Evolutionary conservation across 768 basidiomycete species (phyloP).

Genomic region (Trametes villosa): DNA sequence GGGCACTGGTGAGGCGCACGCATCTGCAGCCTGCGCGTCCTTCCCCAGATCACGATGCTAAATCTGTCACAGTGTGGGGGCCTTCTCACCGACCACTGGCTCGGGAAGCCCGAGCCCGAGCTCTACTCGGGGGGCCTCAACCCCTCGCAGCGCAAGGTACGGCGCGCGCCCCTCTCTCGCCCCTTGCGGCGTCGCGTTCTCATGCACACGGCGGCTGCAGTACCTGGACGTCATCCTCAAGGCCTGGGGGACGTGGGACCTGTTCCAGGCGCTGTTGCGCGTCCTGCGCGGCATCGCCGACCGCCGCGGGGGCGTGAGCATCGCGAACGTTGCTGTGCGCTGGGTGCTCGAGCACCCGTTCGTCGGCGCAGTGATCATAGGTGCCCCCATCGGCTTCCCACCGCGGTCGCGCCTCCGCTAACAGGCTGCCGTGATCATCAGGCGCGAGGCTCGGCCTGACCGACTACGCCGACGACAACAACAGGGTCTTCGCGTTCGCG

Average conservation of each 20-base stretch:
- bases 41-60: background rate
- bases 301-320: slow-evolving; percentile 62
- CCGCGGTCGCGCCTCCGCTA: background rate
- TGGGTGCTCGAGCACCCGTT: slow-evolving; percentile 79
- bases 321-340: slow-evolving; percentile 78
- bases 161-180: slow-evolving; percentile 9
- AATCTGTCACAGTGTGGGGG: slow-evolving; percentile 68
- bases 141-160: slow-evolving; percentile 81
- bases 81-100: slow-evolving; percentile 77
- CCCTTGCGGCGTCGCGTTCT: background rate
- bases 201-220: too few relatives aligned
- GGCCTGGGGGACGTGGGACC: slow-evolving; percentile 75
- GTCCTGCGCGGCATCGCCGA: slow-evolving; percentile 64
- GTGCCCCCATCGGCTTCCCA: slow-evolving; percentile 39
- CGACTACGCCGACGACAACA: slow-evolving; percentile 71
- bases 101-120: slow-evolving; percentile 67
- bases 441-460: slow-evolving; percentile 75
- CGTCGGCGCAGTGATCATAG: slow-evolving; percentile 79
- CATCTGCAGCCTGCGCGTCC: too few relatives aligned
- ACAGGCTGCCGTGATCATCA: slow-evolving; percentile 31
- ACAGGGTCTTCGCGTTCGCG: slow-evolving; percentile 58
- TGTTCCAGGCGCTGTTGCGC: slow-evolving; percentile 67
- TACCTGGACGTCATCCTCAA: slow-evolving; percentile 81
- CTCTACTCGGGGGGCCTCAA: slow-evolving; percentile 66
- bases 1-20: slow-evolving; percentile 61